phyloP scores from a whole-genome alignment of 169 alveolate genomes.

The Babesia caballi region DNA sequence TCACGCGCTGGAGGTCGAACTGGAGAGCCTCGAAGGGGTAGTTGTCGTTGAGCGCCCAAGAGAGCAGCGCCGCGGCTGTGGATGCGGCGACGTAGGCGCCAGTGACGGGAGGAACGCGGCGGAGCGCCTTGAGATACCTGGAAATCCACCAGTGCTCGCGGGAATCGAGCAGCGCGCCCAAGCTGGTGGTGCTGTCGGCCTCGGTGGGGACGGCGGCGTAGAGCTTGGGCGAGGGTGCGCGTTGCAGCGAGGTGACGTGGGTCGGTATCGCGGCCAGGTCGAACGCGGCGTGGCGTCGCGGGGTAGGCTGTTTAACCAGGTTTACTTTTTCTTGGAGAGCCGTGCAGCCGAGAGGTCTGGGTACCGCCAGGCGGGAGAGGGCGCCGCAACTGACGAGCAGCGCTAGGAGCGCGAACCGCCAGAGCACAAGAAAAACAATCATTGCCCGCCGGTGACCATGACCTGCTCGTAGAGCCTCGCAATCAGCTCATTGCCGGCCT shows the following conservation, averaged over 20 bases:
- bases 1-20: slow-evolving; percentile 55
- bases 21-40: slow-evolving; percentile 36
- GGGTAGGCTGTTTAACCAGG: no score
- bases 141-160: slow-evolving; percentile 47
- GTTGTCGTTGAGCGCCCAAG: slow-evolving; percentile 46
- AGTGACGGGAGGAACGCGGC: slow-evolving; percentile 57
- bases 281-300: no score
- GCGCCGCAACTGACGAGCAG: background rate
- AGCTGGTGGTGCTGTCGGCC: background rate
- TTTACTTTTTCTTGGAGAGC: no score
- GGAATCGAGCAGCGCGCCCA: slow-evolving; percentile 6
- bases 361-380: background rate
- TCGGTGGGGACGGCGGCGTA: background rate
- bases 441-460: background rate
- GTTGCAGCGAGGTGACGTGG: background rate
- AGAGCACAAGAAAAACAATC: background rate
- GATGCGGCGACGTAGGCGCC: slow-evolving; percentile 21
- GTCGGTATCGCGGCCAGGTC: slow-evolving; percentile 2
- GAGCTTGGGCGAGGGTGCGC: background rate
- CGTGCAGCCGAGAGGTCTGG: no score
- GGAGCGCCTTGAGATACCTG: slow-evolving; percentile 6
- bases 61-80: slow-evolving; percentile 21
- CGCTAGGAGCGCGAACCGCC: background rate
- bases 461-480: slow-evolving; percentile 46
- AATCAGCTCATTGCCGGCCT: slow-evolving; percentile 57